Conservation (phyloP, 2,329 filamentous ascomycete species). For the Lasiodiplodia gonubiensis region DNA sequence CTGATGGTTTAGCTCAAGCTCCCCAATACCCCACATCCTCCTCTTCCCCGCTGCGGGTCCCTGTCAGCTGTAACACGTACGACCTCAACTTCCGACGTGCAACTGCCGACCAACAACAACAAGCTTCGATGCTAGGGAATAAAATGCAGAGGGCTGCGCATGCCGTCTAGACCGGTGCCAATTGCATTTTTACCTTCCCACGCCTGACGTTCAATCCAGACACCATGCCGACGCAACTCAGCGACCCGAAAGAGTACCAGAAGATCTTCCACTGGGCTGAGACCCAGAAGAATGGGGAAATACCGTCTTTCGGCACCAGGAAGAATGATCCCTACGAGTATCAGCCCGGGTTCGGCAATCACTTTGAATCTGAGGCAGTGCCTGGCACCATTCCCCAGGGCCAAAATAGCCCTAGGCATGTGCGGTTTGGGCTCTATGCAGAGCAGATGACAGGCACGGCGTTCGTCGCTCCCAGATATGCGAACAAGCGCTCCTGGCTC, state of each 20-base stretch:
- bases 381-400: slow-evolving; percentile 54
- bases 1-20: background rate
- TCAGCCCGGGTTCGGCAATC: slow-evolving; percentile 63
- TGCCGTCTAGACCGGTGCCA: background rate
- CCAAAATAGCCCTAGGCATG: slow-evolving; percentile 49
- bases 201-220: background rate
- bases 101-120: slow-evolving; percentile 14
- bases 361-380: slow-evolving; percentile 54
- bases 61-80: background rate
- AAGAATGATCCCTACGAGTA: slow-evolving; percentile 64
- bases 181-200: background rate
- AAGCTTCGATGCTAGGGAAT: background rate
- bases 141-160: background rate
- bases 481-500: slow-evolving; percentile 45
- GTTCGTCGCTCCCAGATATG: slow-evolving; percentile 44
- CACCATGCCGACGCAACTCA: slow-evolving; percentile 30
- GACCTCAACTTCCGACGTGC: slow-evolving; percentile 1
- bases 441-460: slow-evolving; percentile 46
- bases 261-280: slow-evolving; percentile 59
- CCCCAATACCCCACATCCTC: slow-evolving; percentile 15
- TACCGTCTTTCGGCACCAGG: slow-evolving; percentile 60
- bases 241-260: slow-evolving; percentile 47
- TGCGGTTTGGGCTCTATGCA: slow-evolving; percentile 45
- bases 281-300: slow-evolving; percentile 62
- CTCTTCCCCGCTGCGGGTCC: slow-evolving; percentile 13